Conservation (phyloP, 306 rosid species). For the Ormosia semicastrata region DNA sequence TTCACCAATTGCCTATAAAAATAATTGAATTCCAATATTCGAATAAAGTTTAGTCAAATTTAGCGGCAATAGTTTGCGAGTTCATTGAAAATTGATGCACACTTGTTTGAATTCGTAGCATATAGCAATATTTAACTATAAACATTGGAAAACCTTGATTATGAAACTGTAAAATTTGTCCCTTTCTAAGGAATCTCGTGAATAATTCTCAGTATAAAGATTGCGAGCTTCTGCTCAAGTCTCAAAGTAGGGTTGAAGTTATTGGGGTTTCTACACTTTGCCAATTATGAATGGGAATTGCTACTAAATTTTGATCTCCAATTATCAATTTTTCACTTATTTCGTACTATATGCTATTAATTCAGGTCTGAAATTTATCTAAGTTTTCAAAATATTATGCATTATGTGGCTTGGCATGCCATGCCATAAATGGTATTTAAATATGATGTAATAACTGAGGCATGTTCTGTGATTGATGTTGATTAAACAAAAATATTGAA, state of each 20-base stretch:
- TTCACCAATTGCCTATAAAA: neutral
- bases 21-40: neutral
- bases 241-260: neutral
- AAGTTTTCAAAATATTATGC: neutral
- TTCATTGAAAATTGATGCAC: neutral
- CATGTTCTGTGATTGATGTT: constrained; percentile 2
- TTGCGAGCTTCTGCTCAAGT: neutral
- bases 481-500: constrained; percentile 12
- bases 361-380: neutral
- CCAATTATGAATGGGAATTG: neutral
- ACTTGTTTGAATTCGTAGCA: neutral
- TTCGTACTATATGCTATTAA: neutral
- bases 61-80: neutral
- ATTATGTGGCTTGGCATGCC: neutral
- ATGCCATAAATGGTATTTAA: neutral
- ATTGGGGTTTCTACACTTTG: neutral
- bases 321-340: neutral
- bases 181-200: constrained; percentile 17
- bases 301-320: neutral
- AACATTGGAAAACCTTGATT: neutral
- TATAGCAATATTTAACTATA: neutral
- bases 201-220: neutral
- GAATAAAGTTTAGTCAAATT: neutral
- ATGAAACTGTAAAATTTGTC: neutral
- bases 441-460: neutral